Conservation (phyloP, 306 rosid genomes). For the Casuarina glauca region DNA sequence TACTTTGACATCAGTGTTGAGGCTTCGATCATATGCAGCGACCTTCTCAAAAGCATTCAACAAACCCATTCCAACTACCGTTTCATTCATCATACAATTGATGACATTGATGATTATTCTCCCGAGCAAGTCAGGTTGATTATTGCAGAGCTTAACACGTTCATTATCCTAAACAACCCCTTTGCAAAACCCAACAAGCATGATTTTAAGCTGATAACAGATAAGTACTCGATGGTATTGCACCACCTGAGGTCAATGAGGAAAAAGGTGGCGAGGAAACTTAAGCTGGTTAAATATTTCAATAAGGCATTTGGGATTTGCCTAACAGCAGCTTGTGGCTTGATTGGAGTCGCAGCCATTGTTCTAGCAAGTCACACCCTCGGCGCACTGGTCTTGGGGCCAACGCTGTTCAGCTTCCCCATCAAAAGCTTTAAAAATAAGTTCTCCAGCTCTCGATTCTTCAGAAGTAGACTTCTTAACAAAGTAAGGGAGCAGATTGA, state of each 20-base stretch:
- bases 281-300: slow-evolving; percentile 33
- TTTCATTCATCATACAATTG: slow-evolving; percentile 37
- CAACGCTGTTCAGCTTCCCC: slow-evolving; percentile 34
- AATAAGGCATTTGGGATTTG: slow-evolving; percentile 35
- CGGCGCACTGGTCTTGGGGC: slow-evolving; percentile 35
- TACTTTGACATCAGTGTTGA: slow-evolving; percentile 59
- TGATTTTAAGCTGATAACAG: slow-evolving; percentile 42
- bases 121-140: slow-evolving; percentile 15
- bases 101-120: slow-evolving; percentile 23
- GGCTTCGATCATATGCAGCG: slow-evolving; percentile 52
- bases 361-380: slow-evolving; percentile 41
- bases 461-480: slow-evolving; percentile 28
- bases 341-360: slow-evolving; percentile 28
- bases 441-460: slow-evolving; percentile 1
- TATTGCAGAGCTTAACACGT: slow-evolving; percentile 33
- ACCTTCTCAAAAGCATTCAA: slow-evolving; percentile 49
- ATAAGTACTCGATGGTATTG: slow-evolving; percentile 35
- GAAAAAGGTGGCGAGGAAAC: slow-evolving; percentile 42
- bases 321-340: slow-evolving; percentile 38
- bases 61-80: slow-evolving; percentile 33
- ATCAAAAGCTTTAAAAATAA: slow-evolving; percentile 27
- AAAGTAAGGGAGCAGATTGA: slow-evolving; percentile 49
- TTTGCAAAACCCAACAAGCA: slow-evolving; percentile 31
- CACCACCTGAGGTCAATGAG: slow-evolving; percentile 41
- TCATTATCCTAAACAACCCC: slow-evolving; percentile 35